phyloP scores from a whole-genome alignment of 2,329 filamentous ascomycete genomes.

The Scopulariopsis brevicaulis region DNA sequence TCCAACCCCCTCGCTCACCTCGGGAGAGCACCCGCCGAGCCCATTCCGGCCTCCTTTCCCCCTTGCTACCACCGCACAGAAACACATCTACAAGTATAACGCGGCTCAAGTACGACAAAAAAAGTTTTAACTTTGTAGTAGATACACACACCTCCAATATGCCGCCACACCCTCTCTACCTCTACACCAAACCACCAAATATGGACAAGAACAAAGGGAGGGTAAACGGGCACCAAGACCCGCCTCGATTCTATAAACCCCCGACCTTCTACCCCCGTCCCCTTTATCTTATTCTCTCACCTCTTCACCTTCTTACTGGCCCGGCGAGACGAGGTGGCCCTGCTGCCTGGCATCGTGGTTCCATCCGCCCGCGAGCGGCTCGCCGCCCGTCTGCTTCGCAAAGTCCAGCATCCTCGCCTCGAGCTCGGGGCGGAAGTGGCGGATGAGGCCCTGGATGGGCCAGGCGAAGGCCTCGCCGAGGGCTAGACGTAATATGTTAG shows the following conservation, averaged over 20 bases:
- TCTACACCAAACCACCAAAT: background rate
- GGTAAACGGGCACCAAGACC: background rate
- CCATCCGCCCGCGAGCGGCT: slow-evolving; percentile 82
- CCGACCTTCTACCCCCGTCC: background rate
- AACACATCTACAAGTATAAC: background rate
- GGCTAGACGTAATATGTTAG: slow-evolving; percentile 36
- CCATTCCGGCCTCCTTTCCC: background rate
- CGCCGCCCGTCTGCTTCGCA: slow-evolving; percentile 58
- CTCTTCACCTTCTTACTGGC: no score
- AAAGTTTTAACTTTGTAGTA: background rate
- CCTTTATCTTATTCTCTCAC: no score
- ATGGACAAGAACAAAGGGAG: background rate
- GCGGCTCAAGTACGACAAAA: background rate
- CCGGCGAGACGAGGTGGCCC: slow-evolving; percentile 78
- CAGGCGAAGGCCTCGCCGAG: slow-evolving; percentile 96
- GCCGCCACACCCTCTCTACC: background rate
- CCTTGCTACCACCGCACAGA: no score
- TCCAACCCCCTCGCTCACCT: no score
- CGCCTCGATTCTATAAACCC: background rate
- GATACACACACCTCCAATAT: background rate
- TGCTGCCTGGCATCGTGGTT: slow-evolving; percentile 60
- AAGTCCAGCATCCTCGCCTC: slow-evolving; percentile 84
- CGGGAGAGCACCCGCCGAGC: no score
- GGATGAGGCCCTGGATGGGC: slow-evolving; percentile 96
- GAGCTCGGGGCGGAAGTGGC: slow-evolving; percentile 93